Base-by-base conservation (phyloP, 371 early-diverging fungal genomes). In the Lichtheimia ornata region DNA sequence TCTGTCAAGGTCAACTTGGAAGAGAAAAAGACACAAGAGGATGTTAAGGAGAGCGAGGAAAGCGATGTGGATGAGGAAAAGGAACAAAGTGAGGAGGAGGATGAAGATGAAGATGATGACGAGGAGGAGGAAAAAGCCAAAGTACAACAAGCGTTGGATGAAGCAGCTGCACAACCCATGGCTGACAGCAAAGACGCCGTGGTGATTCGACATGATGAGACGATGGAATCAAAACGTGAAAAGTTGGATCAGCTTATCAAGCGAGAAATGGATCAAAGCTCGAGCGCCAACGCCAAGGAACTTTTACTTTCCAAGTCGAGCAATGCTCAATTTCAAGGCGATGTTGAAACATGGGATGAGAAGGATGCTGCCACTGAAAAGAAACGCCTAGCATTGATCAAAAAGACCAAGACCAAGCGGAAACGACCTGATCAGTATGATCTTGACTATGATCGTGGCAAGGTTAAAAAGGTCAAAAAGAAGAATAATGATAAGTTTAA, bases 391-490 rank as follows among this genome's bases (percentile, higher is more conserved):
- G 65, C 59, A 30, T 56, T 72, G 3, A 52, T 86, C 7, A 76
- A 71, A 53, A 62, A 79, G 22, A 57, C 82, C 27, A 87, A 87
- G 61, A 73, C 77, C 50, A 87, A 86, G 53, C 61, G 75, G 45
- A 83, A 83, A 61, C 83, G 82, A 61, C 84, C 87, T 0, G 88
- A 89, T 61, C 63, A 59, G 4, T 85, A 86, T 50, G 90, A 92
- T 66, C 70, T 86, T 4, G 92, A 91, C 12, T 92, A 92, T 63
- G 92, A 92, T 70, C 88, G 88, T 42, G 91, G 91, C 40, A 88
- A 88, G 64, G 69, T 82, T 47, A 91, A 91, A 66, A 92, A 91
- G 79, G 75, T 89, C 61, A 89, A 89, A 69, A 76, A 73, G 63
- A 84, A 86, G 72, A 64, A 71, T 25, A 54, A 56, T 5, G 71